Conservation (phyloP, 768 basidiomycete species). For the Boletus reticuloceps region DNA sequence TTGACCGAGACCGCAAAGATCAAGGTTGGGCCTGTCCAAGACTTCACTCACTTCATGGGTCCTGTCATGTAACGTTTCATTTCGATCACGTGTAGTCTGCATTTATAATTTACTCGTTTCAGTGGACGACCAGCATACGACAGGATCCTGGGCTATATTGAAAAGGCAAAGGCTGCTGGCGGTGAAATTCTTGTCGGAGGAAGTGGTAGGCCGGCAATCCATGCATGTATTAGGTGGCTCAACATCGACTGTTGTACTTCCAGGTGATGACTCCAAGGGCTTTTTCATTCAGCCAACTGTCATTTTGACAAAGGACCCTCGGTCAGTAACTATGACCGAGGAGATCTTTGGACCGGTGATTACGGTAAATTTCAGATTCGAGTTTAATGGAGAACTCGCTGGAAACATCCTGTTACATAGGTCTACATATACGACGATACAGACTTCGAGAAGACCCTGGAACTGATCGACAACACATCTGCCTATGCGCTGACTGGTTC, state of each 20-base stretch:
- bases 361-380: conserved; percentile 52
- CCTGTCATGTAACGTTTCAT: conserved; percentile 77
- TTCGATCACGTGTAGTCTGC: neutral
- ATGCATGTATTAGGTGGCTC: neutral
- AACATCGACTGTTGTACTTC: neutral
- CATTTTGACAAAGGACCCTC: conserved; percentile 88
- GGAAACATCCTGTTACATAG: conserved; percentile 34
- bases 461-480: conserved; percentile 83
- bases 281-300: conserved; percentile 95
- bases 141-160: conserved; percentile 77
- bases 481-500: conserved; percentile 93
- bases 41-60: conserved; percentile 88
- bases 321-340: conserved; percentile 84
- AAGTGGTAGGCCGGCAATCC: conserved; percentile 44
- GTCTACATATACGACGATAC: conserved; percentile 87
- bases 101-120: neutral
- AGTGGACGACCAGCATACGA: conserved; percentile 89
- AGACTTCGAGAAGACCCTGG: conserved; percentile 82
- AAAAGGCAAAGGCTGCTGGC: conserved; percentile 85
- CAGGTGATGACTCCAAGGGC: conserved; percentile 86
- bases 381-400: neutral
- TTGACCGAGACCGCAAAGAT: conserved; percentile 78
- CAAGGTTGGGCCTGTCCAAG: conserved; percentile 72
- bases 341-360: conserved; percentile 98
- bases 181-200: conserved; percentile 90